Evolutionary conservation across 805 yeast species (phyloP), one percentile per base, ranked within the genome.

Genomic region (Pichia phayaonensis): DNA sequence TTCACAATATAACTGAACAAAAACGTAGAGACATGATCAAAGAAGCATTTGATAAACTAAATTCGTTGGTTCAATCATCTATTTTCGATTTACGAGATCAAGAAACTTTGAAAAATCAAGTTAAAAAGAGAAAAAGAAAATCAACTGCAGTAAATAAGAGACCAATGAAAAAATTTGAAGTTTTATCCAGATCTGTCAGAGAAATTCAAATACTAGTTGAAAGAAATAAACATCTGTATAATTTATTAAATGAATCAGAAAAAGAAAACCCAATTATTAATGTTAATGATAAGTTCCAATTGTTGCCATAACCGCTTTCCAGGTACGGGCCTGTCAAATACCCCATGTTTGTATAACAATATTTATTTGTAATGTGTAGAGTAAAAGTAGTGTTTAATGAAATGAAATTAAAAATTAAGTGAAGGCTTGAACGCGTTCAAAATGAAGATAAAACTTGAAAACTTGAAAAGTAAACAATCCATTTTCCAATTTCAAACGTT

Each of bases 1-100:
- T 67, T 47, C 75, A 72, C 56, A 65, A 71, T 11, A 58, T 63
- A 22, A 64, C 70, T 23, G 75, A 72, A 56, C 72, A 71, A 54
- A 63, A 61, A 50, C 57, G 75, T 29, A 59, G 75, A 42, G 57
- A 60, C 39, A 56, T 62, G 49, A 71, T 72, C 23, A 69, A 66
- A 49, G 61, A 59, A 15, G 68, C 75, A 2, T 72, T 67, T 54
- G 72, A 70, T 40, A 42, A 58, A 16, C 56, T 72, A 21, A 62
- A 67, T 23, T 55, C 50, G 3, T 55, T 66, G 11, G 59, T 66
- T 12, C 48, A 44, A 8, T 23, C 38, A 10, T 48, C 55, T 0
- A 47, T 47, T n/a, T 48, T 47, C 23, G 51, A 57, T 23, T 39
- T 55, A 3, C 49, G 52, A 10, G 57, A 51, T 15, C 39, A 45